Percentiles rank a stretch among this genome's conserved stretches.
Conservation (phyloP, 208 protist genomes). For the Tritrichomonas musculus region DNA sequence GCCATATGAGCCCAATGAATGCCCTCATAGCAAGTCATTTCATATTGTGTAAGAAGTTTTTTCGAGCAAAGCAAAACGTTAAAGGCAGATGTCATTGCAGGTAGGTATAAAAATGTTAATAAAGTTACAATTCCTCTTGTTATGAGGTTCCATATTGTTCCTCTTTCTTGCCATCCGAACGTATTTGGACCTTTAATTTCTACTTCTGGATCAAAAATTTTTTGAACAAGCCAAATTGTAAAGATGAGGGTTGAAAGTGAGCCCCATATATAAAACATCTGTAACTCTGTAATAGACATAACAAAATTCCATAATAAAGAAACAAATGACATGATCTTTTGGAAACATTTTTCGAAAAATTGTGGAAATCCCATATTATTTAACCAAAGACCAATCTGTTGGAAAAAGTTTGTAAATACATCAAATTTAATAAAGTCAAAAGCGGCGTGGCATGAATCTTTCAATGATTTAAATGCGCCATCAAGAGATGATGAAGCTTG, state of each 20-base stretch:
- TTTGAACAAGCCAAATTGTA: background rate
- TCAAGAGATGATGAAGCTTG: background rate
- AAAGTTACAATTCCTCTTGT: background rate
- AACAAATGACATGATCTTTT: conserved; percentile 29
- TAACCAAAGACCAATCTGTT: conserved; percentile 15
- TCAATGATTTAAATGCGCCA: background rate
- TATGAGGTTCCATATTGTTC: background rate
- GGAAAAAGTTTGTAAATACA: conserved; percentile 32
- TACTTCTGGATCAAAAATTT: background rate
- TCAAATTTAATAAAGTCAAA: conserved; percentile 30
- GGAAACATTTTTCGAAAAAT: background rate
- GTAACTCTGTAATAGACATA: background rate
- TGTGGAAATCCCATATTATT: background rate
- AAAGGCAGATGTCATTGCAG: conserved; percentile 9
- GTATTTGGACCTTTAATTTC: conserved; percentile 26
- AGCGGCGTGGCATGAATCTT: background rate
- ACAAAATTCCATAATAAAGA: background rate
- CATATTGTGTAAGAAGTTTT: background rate
- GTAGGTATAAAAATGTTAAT: background rate
- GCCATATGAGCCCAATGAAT: background rate
- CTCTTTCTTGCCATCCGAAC: conserved; percentile 4
- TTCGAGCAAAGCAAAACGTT: background rate
- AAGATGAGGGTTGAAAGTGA: background rate
- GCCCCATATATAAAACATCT: conserved; percentile 16
- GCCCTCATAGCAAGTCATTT: background rate